Evolutionary conservation across 805 yeast genomes (phyloP).

Genomic region (Saccharomycopsis fibuligera): DNA sequence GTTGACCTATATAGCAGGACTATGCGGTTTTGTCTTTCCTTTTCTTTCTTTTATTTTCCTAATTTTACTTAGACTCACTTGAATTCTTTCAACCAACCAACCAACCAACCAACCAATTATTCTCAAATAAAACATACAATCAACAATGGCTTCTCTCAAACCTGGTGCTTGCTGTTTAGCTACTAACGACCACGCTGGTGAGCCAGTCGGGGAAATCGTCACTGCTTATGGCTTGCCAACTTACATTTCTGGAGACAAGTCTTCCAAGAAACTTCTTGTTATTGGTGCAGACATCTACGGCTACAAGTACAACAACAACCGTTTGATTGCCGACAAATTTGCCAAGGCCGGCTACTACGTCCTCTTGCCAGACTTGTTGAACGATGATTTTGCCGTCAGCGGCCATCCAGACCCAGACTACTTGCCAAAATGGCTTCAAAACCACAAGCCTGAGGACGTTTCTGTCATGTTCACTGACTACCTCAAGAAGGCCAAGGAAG

Average conservation of each 20-base stretch:
- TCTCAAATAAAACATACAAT: too few species aligned
- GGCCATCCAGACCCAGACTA: conserved; percentile 16
- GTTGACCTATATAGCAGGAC: too few species aligned
- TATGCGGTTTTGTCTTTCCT: not conserved
- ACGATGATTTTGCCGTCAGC: conserved; percentile 43
- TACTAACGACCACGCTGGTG: conserved; percentile 14
- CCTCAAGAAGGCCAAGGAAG: conserved; percentile 37
- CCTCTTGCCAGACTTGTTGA: conserved; percentile 68
- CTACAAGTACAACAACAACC: conserved; percentile 45
- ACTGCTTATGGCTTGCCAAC: conserved; percentile 11
- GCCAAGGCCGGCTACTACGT: conserved; percentile 60
- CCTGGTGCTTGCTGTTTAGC: conserved; percentile 12
- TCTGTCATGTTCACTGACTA: conserved; percentile 43
- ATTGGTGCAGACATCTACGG: conserved; percentile 72
- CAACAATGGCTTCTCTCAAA: conserved; percentile 1
- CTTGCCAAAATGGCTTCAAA: conserved; percentile 44
- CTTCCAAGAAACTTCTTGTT: conserved; percentile 43
- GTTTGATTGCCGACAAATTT: conserved; percentile 60
- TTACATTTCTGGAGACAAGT: conserved; percentile 35
- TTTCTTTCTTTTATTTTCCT: too few species aligned
- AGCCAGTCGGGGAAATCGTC: conserved; percentile 4
- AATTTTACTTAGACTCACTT: too few species aligned
- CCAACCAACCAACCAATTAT: too few species aligned
- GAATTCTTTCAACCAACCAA: too few species aligned
- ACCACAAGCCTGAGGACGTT: conserved; percentile 46